Base-by-base conservation (phyloP, 805 yeast genomes). In the Saccharomyces cerevisiae region DNA sequence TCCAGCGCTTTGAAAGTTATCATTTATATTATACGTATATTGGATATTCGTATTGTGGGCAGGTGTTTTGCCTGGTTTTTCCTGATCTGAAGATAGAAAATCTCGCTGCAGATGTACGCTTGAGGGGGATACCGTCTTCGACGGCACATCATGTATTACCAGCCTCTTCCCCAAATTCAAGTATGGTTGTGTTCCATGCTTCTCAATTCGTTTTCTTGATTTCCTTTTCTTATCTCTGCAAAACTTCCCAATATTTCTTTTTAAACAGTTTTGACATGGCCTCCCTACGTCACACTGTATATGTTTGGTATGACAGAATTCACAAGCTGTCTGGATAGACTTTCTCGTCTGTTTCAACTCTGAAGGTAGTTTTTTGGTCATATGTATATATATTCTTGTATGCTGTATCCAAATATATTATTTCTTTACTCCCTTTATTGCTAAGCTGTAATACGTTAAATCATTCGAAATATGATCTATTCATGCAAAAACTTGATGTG, bases 231-330 rank as follows among this genome's bases (percentile, higher is more conserved):
- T 79, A 64, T 85, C 87, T 41, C 70, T 72, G 66, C 94, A 86
- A 11, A 73, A 61, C 52, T 74, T 78, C 1, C 72, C 77, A n/a
- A 81, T 65, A 24, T 81, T 80, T 54, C 91, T 69, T 64, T 85
- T 85, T 22, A 75, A 61, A 69, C 94, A 86, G 64, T 86, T 86
- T 58, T 76, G 76, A 61, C 92, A 86, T 0, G 94, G 92, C 54
- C 94, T 70, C 28, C 77, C 74, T 11, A 55, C 56, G 57, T 85
- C 87, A 66, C 92, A 86, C 60, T 85, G 91, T 13, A 86, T 73
- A 61, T 85, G 94, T 59, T 86, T 86, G 27, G 76, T 70, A 63
- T 85, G 89, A 66, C 92, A 86, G 64, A 84, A 84, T 21, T 76
- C 76, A 63, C 94, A 86, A 1, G 92, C 94, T 48, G 85, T 76